These are phyloP conservation scores for Yamadazyma diddensiae DNA, from an alignment of 1,139 yeast genomes.

Conservation along the genomic window DNA sequence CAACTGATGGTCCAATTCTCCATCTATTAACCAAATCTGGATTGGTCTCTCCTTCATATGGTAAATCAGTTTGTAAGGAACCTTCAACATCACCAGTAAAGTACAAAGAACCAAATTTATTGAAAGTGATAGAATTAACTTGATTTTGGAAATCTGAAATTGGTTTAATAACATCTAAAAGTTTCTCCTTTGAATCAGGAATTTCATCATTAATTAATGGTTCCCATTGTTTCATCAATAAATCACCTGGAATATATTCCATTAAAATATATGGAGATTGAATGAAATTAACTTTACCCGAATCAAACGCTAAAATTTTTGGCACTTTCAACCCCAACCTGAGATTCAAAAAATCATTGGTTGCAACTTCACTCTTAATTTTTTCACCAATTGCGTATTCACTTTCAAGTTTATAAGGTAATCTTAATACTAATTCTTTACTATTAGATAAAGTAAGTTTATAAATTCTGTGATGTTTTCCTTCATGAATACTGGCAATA, in stretches of 20 bases:
- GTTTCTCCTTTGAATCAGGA: slow-evolving; percentile 36
- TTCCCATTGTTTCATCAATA: slow-evolving; percentile 87
- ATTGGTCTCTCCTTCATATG: slow-evolving; percentile 64
- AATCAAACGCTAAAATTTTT: slow-evolving; percentile 69
- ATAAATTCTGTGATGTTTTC: slow-evolving; percentile 88
- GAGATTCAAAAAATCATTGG: slow-evolving; percentile 71
- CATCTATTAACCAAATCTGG: slow-evolving; percentile 61
- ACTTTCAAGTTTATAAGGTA: slow-evolving; percentile 76
- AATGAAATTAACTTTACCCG: slow-evolving; percentile 57
- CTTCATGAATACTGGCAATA: slow-evolving; percentile 85
- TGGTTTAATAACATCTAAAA: slow-evolving; percentile 59
- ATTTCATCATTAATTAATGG: slow-evolving; percentile 56
- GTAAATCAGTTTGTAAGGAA: slow-evolving; percentile 38
- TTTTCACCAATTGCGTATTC: slow-evolving; percentile 62
- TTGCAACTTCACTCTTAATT: slow-evolving; percentile 88
- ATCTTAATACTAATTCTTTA: slow-evolving; percentile 67
- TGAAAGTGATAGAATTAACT: slow-evolving; percentile 54
- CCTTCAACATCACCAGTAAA: slow-evolving; percentile 60
- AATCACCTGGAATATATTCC: slow-evolving; percentile 76
- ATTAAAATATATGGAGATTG: slow-evolving; percentile 74
- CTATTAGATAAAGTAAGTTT: slow-evolving; percentile 62
- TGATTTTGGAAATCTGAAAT: slow-evolving; percentile 58
- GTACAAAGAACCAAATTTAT: slow-evolving; percentile 77
- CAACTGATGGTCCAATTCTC: slow-evolving; percentile 90
- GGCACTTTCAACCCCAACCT: slow-evolving; percentile 64